Evolutionary conservation across 2,329 filamentous ascomycete species (phyloP).

Genomic region (Talaromyces funiculosus): DNA sequence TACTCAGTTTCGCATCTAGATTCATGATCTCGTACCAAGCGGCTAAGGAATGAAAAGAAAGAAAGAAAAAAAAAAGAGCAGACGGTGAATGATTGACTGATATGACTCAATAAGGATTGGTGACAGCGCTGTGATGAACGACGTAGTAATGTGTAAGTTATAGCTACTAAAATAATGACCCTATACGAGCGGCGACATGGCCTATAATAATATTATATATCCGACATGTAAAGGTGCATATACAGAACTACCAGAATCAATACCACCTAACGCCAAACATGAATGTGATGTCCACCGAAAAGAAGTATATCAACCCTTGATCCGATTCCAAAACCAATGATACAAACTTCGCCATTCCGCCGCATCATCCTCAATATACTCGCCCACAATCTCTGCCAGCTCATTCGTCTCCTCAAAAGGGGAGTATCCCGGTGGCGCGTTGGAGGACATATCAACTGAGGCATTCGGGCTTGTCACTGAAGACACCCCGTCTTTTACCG

Average conservation of each 20-base stretch:
- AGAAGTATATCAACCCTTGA: slow-evolving; percentile 5
- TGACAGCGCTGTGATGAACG: too few relatives aligned
- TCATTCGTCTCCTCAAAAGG: slow-evolving; percentile 31
- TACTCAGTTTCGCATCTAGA: too few relatives aligned
- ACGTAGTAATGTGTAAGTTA: too few relatives aligned
- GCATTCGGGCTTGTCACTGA: slow-evolving; percentile 22
- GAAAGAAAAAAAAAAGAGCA: too few relatives aligned
- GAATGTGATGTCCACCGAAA: background rate
- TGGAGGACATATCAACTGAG: slow-evolving; percentile 29
- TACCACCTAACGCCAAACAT: background rate
- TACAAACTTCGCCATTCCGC: slow-evolving; percentile 38
- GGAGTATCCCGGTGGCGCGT: slow-evolving; percentile 14
- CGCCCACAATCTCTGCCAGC: slow-evolving; percentile 41
- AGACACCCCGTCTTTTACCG: slow-evolving; percentile 5
- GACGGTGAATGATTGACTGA: too few relatives aligned
- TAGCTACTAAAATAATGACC: too few relatives aligned
- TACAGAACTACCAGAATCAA: background rate
- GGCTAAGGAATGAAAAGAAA: too few relatives aligned
- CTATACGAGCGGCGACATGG: too few relatives aligned
- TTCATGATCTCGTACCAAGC: too few relatives aligned
- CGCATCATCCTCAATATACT: slow-evolving; percentile 42
- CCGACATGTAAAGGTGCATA: background rate
- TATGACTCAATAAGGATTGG: too few relatives aligned
- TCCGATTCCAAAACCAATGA: slow-evolving; percentile 35
- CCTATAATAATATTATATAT: too few relatives aligned